Evolutionary conservation across 768 basidiomycete genomes (phyloP), one percentile per base, ranked within the genome.

Genomic region (Lepiota venenata): DNA sequence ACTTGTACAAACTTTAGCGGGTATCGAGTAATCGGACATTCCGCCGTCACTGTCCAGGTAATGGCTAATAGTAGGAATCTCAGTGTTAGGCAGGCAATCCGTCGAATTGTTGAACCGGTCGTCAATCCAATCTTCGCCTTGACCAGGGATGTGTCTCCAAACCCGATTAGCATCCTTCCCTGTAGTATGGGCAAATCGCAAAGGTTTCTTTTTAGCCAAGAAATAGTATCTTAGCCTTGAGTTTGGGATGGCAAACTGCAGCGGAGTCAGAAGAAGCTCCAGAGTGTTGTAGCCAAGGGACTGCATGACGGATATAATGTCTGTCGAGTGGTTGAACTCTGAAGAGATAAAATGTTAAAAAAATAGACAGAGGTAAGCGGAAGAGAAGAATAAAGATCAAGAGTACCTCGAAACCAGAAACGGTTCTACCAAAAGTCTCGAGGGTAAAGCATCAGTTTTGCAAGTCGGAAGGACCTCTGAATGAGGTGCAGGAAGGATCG

Each of bases 201-300:
- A 61, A 5, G 81, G 74, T 14, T 58, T 56, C 32, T 68, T 68
- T 59, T 81, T 87, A 9, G 89, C 91, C 0, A 93, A 78, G 16
- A 90, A 73, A 60, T 93, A 92, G 64, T 92, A 92, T 21, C 90
- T 79, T 56, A 89, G 69, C 18, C 90, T 83, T 16, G 91, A 93
- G 63, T 92, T 93, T 7, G 91, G 91, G 14, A 91, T 82, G 15
- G 85, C 83, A 57, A 87, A 89, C 64, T 91, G 89, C 4, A 89
- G 67, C 0, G 90, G 91, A 21, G 84, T 90, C 46, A 93, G 67
- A 9, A 88, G 70, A 20, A 89, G 73, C 66, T 93, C 89, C 20
- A 73, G 61, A 0, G 74, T 77, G 6, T 63, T 63, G 63, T 91
- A 92, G 18, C 81, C 80, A 3, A 87, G 72, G 1, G 66, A 68